Conservation (phyloP, 805 yeast species). For the Clavispora phyllophila region DNA sequence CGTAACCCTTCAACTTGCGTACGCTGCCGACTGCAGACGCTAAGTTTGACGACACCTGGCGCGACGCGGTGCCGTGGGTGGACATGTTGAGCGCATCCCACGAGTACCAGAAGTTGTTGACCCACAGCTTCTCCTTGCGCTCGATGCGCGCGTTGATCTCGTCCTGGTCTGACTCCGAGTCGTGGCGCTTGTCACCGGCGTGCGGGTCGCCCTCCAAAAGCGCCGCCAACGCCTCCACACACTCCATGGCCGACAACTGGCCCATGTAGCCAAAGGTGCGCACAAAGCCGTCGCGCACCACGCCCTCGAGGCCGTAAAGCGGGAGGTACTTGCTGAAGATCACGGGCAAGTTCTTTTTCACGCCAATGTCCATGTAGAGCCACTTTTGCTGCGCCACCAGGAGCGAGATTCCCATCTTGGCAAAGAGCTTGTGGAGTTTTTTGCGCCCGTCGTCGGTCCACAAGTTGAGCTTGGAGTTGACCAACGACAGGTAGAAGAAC, state of each 20-base stretch:
- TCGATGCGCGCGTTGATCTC: conserved; percentile 26
- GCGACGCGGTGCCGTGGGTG: conserved; percentile 15
- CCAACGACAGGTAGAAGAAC: conserved; percentile 84
- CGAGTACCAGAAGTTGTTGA: conserved; percentile 61
- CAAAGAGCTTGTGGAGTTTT: conserved; percentile 83
- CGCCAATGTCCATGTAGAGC: conserved; percentile 79
- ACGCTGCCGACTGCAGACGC: conserved; percentile 12
- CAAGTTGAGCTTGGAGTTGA: conserved; percentile 77
- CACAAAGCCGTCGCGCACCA: conserved; percentile 80
- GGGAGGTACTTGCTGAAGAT: conserved; percentile 69
- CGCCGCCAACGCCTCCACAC: conserved; percentile 84
- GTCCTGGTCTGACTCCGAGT: conserved; percentile 16
- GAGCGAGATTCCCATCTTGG: conserved; percentile 91
- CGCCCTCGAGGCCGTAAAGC: conserved; percentile 74
- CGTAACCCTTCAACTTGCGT: conserved; percentile 40
- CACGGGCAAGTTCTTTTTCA: conserved; percentile 67
- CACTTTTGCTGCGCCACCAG: conserved; percentile 87
- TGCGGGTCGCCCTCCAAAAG: conserved; percentile 48
- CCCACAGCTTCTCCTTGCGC: conserved; percentile 60
- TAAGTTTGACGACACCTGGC: conserved; percentile 12
- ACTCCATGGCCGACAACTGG: conserved; percentile 84
- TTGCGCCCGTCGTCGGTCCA: conserved; percentile 93
- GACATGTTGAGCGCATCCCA: conserved; percentile 48
- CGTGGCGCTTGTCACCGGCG: conserved; percentile 14
- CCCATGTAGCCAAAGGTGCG: conserved; percentile 87